phyloP scores from a whole-genome alignment of 441 rosid genomes.

The Pelargonium fulgidum region DNA sequence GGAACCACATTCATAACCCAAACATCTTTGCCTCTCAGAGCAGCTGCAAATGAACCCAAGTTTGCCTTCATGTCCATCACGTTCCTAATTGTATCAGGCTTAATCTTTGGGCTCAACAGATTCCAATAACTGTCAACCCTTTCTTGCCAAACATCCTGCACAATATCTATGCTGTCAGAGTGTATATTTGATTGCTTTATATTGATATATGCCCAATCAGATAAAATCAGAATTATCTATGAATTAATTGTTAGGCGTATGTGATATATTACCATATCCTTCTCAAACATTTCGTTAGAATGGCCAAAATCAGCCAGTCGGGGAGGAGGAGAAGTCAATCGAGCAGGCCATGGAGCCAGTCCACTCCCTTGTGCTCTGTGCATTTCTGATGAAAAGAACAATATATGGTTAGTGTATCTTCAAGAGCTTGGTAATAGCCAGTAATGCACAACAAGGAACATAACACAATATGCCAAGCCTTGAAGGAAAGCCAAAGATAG shows the following conservation, averaged over 20 bases:
- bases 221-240: neutral
- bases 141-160: conserved; percentile 56
- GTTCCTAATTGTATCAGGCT: conserved; percentile 51
- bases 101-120: conserved; percentile 62
- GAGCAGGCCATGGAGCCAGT: conserved; percentile 33
- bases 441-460: no score
- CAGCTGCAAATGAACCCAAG: conserved; percentile 89
- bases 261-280: conserved; percentile 24
- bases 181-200: no score
- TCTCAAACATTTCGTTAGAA: conserved; percentile 25
- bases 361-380: conserved; percentile 45
- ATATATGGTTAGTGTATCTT: neutral
- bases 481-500: no score
- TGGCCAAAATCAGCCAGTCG: conserved; percentile 30
- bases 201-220: no score
- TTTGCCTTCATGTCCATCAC: conserved; percentile 97
- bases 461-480: no score
- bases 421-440: neutral
- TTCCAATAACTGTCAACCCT: conserved; percentile 80
- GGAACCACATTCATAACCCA: conserved; percentile 98
- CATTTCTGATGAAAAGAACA: conserved; percentile 43
- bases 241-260: neutral
- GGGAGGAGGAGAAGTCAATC: conserved; percentile 28
- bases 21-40: conserved; percentile 70
- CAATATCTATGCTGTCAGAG: no score